Evolutionary conservation across 306 rosid genomes (phyloP).

Genomic region (Cicer arietinum): DNA sequence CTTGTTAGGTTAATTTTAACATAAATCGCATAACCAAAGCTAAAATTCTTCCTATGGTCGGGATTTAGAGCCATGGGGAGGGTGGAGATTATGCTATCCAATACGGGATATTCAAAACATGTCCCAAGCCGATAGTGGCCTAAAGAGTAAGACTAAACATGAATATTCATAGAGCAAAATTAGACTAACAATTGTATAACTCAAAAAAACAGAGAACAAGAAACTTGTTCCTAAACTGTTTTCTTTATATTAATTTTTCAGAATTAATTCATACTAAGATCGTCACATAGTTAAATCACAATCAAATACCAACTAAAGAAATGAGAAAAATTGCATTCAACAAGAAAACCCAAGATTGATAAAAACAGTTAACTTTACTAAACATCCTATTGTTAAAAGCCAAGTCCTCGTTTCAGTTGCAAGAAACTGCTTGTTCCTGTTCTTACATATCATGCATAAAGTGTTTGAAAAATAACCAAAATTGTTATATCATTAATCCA

Average conservation of each 20-base stretch:
- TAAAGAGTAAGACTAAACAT: neutral
- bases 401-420: neutral
- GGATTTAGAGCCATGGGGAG: neutral
- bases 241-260: too few relatives aligned
- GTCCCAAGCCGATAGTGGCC: neutral
- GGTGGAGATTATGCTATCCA: neutral
- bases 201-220: neutral
- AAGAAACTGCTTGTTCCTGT: neutral
- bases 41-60: neutral
- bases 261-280: too few relatives aligned
- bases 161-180: neutral
- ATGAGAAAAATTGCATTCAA: neutral
- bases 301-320: neutral
- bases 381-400: neutral
- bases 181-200: neutral
- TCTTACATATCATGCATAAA: neutral
- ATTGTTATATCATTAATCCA: neutral
- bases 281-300: neutral
- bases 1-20: neutral
- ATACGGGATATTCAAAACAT: slow-evolving; percentile 11
- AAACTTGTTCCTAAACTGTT: neutral
- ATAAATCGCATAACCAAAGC: neutral
- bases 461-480: neutral
- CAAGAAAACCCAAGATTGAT: neutral
- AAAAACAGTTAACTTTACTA: neutral